Percentiles rank a stretch among this genome's conserved stretches.
These are phyloP conservation scores for Parastagonospora nodorum DNA, from an alignment of 2,329 filamentous ascomycete species.

Conservation along the genomic window DNA sequence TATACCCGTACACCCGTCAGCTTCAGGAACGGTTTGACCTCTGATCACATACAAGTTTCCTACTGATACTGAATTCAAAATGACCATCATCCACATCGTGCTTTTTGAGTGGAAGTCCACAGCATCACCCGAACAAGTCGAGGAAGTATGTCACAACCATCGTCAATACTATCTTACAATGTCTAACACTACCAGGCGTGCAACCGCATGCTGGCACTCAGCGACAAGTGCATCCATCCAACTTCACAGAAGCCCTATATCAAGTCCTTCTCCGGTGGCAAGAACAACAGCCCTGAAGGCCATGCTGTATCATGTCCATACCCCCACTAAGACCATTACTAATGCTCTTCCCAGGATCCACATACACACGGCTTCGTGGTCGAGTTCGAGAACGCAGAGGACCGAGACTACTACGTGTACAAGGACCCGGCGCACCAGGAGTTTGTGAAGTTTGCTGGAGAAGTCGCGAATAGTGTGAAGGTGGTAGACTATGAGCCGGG, in stretches of 20 bases:
- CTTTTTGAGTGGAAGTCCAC: constrained; percentile 68
- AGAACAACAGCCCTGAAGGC: constrained; percentile 66
- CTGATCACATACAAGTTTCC: background rate
- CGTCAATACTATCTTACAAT: constrained; percentile 6
- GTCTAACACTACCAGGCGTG: constrained; percentile 54
- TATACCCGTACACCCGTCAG: background rate
- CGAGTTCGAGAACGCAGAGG: constrained; percentile 66
- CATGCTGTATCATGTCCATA: constrained; percentile 56
- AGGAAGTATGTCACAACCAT: constrained; percentile 53
- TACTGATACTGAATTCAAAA: constrained; percentile 45
- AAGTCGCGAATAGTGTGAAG: constrained; percentile 58
- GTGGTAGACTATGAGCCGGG: constrained; percentile 66
- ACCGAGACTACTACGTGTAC: constrained; percentile 71
- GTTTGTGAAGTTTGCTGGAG: constrained; percentile 60
- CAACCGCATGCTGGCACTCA: constrained; percentile 61
- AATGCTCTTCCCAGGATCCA: constrained; percentile 51
- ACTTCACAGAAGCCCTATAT: constrained; percentile 65
- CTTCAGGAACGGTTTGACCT: background rate
- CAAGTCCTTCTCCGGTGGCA: constrained; percentile 61
- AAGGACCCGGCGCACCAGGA: constrained; percentile 67
- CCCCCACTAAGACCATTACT: background rate
- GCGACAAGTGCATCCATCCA: constrained; percentile 64
- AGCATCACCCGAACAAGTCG: constrained; percentile 55
- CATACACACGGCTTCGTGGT: constrained; percentile 73
- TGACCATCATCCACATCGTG: constrained; percentile 72